These are phyloP conservation scores for Lachancea fermentati DNA, from an alignment of 805 yeast species.

Conservation along the genomic window DNA sequence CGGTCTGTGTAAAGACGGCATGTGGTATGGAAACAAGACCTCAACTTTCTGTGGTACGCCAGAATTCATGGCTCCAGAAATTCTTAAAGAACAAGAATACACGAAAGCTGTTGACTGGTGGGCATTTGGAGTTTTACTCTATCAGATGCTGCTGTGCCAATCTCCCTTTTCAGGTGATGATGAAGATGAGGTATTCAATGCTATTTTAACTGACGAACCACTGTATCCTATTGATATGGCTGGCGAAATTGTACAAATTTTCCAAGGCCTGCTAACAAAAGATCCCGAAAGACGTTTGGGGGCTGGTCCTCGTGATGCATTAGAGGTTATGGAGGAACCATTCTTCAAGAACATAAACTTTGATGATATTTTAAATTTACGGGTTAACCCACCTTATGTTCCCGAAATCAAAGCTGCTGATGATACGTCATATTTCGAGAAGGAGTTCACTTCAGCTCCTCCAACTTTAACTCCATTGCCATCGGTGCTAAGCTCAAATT, in stretches of 20 bases:
- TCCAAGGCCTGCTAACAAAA: constrained; percentile 85
- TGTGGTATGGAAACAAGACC: constrained; percentile 81
- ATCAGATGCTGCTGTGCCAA: constrained; percentile 94
- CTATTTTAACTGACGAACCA: constrained; percentile 94
- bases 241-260: constrained; percentile 87
- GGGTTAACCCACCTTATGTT: constrained; percentile 80
- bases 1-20: constrained; percentile 92
- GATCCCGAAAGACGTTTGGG: constrained; percentile 85
- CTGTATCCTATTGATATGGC: constrained; percentile 97
- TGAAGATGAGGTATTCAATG: constrained; percentile 94
- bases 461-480: constrained; percentile 95
- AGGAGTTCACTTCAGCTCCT: constrained; percentile 89
- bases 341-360: constrained; percentile 87
- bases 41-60: constrained; percentile 99
- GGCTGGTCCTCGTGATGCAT: constrained; percentile 80
- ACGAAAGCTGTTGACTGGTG: constrained; percentile 98
- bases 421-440: constrained; percentile 89
- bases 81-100: constrained; percentile 85
- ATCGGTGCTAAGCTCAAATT: constrained; percentile 72
- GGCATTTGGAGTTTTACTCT: constrained; percentile 96
- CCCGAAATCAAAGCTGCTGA: constrained; percentile 86
- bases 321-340: constrained; percentile 92
- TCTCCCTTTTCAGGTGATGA: constrained; percentile 97
- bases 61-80: constrained; percentile 99
- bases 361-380: constrained; percentile 69